Evolutionary conservation across 441 rosid species (phyloP), one percentile per base, ranked within the genome.

Genomic region (Eruca vesicaria): DNA sequence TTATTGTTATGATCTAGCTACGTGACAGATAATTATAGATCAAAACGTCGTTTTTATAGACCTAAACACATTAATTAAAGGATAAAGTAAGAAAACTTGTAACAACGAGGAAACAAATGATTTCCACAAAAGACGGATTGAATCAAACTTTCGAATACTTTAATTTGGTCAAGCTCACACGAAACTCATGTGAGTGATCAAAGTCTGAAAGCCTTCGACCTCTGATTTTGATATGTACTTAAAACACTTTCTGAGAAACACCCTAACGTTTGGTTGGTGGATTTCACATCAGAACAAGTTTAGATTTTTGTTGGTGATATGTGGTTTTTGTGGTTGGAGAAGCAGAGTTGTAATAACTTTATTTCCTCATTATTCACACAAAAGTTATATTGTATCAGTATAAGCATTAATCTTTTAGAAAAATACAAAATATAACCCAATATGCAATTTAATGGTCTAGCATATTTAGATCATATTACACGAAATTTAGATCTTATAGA

Each of bases 151-250:
- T 60, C 5, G 19, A 35, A 60, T 66, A 66, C 53, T 78, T 78
- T 72, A 72, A 78, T 72, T 72, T 78, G 81, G 78, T 73, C 71
- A 68, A 73, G 67, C 60, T 45, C 10, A 63, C 81, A 73, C 81
- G 78, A 68, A 78, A 78, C 81, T 73, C 81, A 60, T 78, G 78
- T 78, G 81, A 62, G 16, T 58, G 63, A 57, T 60, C n/a, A 60
- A 31, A 31, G 45, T 19, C 65, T 60, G n/a, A 63, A 73, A 52
- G 33, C 77, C 74, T 43, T 65, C 28, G 28, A 63, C 66, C n/a
- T 68, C 57, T 62, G 78, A 72, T 78, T 38, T 78, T 38, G 81
- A 72, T 73, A 63, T 68, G 19, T 72, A 78, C 78, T 78, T 72
- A 38, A 61, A 78, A 71, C 64, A 52, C 72, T 61, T 55, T 68